phyloP scores from a whole-genome alignment of 2,329 filamentous ascomycete genomes.

The Xylaria sp. region DNA sequence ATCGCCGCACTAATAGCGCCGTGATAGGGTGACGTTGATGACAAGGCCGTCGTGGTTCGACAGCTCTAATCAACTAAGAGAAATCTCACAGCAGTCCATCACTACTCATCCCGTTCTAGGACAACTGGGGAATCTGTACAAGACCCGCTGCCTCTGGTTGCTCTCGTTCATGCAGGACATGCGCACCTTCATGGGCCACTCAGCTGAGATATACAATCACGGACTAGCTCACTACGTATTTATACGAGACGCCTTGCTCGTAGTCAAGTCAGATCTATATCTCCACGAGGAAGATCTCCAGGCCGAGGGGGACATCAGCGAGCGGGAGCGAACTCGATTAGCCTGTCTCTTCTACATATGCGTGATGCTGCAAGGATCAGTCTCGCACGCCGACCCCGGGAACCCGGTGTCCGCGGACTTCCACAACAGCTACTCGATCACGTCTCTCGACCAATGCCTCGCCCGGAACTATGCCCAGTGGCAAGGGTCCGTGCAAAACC shows the following conservation, averaged over 20 bases:
- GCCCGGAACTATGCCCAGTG: conserved; percentile 21
- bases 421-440: conserved; percentile 21
- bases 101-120: conserved; percentile 22
- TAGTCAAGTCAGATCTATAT: conserved; percentile 22
- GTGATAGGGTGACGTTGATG: conserved; percentile 26
- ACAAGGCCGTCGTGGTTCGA: conserved; percentile 32
- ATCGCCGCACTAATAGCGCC: neutral
- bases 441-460: conserved; percentile 21
- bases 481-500: conserved; percentile 19
- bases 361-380: conserved; percentile 24
- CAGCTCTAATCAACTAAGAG: conserved; percentile 31
- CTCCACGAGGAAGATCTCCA: conserved; percentile 12
- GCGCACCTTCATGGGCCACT: conserved; percentile 29
- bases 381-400: conserved; percentile 1
- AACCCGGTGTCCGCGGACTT: neutral
- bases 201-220: conserved; percentile 24
- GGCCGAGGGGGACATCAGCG: conserved; percentile 7
- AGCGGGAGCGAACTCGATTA: conserved; percentile 25
- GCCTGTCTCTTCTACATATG: conserved; percentile 31
- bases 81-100: conserved; percentile 30
- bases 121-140: conserved; percentile 28
- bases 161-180: conserved; percentile 34
- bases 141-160: conserved; percentile 31
- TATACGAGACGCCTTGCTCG: conserved; percentile 27
- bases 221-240: conserved; percentile 23